These are phyloP conservation scores for Candida nitratophila DNA, from an alignment of 805 yeast species.

Conservation along the genomic window DNA sequence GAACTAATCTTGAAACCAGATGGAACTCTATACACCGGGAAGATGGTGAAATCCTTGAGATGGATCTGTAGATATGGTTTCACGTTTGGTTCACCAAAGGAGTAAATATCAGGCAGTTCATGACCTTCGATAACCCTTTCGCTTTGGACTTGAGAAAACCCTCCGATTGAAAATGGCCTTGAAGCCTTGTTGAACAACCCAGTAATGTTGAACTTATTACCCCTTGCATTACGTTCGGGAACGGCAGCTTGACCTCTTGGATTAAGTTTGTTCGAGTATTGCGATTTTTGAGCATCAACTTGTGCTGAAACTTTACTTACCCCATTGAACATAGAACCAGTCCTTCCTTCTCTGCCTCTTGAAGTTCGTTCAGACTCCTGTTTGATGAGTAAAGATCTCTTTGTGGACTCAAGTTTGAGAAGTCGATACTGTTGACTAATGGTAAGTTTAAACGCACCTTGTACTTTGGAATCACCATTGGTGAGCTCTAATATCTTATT, in stretches of 20 bases:
- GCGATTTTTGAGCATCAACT: background rate
- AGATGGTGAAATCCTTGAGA: slow-evolving; percentile 38
- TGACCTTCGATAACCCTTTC: slow-evolving; percentile 34
- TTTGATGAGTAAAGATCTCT: slow-evolving; percentile 17
- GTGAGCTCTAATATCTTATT: background rate
- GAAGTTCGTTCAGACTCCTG: slow-evolving; percentile 15
- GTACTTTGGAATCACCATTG: background rate
- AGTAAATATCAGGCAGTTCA: slow-evolving; percentile 53
- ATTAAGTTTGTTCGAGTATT: background rate
- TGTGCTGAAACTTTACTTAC: too few relatives aligned
- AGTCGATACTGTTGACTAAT: slow-evolving; percentile 46
- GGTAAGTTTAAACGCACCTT: slow-evolving; percentile 27
- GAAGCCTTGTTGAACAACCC: slow-evolving; percentile 34
- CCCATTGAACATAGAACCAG: too few relatives aligned
- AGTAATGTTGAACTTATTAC: slow-evolving; percentile 16
- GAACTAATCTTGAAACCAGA: slow-evolving; percentile 41
- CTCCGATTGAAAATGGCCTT: slow-evolving; percentile 51
- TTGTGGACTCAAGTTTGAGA: slow-evolving; percentile 39
- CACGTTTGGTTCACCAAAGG: slow-evolving; percentile 31
- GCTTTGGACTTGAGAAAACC: slow-evolving; percentile 14
- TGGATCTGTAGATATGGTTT: slow-evolving; percentile 47
- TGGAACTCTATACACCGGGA: slow-evolving; percentile 46
- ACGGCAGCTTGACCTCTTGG: background rate
- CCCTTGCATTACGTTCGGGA: background rate
- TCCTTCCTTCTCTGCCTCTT: too few relatives aligned